Conservation (phyloP, 768 basidiomycete species). For the Tulasnella sp. region DNA sequence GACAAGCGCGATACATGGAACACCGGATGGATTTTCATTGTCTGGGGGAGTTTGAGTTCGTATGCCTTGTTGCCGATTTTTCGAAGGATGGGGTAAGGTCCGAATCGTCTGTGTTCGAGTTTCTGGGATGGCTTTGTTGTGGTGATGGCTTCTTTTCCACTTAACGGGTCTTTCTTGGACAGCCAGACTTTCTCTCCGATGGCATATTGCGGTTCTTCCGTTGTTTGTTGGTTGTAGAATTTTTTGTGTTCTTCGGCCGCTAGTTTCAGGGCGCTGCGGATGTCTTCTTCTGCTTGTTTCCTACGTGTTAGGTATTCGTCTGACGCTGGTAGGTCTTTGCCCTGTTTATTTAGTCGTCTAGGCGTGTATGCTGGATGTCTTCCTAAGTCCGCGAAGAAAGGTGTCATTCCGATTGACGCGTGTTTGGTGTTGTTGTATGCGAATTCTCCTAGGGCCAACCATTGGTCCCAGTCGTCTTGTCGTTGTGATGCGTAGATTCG, state of each 20-base stretch:
- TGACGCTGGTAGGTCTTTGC: neutral
- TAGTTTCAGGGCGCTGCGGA: no score
- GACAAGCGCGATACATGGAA: neutral
- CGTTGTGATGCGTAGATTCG: conserved; percentile 27
- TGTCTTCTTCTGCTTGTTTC: no score
- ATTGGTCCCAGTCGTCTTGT: conserved; percentile 35
- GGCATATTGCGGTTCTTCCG: neutral
- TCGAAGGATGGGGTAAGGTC: conserved; percentile 6
- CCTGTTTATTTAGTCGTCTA: neutral
- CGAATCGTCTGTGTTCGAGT: conserved; percentile 8
- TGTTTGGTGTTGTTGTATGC: conserved; percentile 30
- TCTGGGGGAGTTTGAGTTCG: conserved; percentile 2
- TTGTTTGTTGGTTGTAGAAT: neutral
- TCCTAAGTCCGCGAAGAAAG: conserved; percentile 29
- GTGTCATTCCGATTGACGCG: conserved; percentile 26
- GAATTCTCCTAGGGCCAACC: conserved; percentile 33
- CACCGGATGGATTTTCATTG: neutral
- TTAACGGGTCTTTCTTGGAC: no score
- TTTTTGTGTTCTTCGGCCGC: no score
- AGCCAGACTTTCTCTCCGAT: conserved; percentile 8
- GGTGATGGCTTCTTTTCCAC: no score
- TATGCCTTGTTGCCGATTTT: neutral
- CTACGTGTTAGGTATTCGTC: neutral
- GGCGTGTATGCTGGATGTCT: conserved; percentile 18
- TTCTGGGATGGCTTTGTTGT: conserved; percentile 11